Evolutionary conservation across 2,329 filamentous ascomycete genomes (phyloP).

Genomic region (Talaromyces sp.): DNA sequence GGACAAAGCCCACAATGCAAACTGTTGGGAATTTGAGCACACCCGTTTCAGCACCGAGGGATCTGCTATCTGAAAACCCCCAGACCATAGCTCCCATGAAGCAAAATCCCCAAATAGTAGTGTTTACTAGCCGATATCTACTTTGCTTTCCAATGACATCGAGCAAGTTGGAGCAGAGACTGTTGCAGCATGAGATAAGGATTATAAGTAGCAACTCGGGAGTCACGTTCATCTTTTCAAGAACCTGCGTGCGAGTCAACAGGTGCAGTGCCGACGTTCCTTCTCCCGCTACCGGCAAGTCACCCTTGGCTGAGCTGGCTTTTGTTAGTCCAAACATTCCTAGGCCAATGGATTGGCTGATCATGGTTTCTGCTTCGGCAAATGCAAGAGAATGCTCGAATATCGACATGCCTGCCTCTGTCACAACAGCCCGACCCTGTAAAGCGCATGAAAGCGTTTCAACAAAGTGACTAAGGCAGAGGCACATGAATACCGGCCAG

Average conservation of each 20-base stretch:
- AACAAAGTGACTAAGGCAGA: constrained; percentile 74
- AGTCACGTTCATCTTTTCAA: constrained; percentile 78
- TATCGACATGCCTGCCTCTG: constrained; percentile 91
- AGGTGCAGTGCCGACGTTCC: constrained; percentile 32
- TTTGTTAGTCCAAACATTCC: constrained; percentile 56
- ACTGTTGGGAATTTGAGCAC: constrained; percentile 87
- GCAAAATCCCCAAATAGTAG: constrained; percentile 81
- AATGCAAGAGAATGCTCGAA: constrained; percentile 96
- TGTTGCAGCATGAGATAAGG: constrained; percentile 83
- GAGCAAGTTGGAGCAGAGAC: constrained; percentile 76
- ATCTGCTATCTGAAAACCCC: constrained; percentile 56
- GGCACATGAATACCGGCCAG: constrained; percentile 47
- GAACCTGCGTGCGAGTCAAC: constrained; percentile 51
- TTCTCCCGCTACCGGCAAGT: constrained; percentile 36
- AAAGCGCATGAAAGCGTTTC: constrained; percentile 85
- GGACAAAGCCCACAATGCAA: constrained; percentile 90
- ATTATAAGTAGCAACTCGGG: constrained; percentile 84
- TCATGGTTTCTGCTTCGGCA: constrained; percentile 86
- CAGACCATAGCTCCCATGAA: constrained; percentile 84
- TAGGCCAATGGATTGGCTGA: constrained; percentile 73
- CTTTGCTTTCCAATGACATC: constrained; percentile 77
- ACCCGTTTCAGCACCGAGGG: constrained; percentile 48
- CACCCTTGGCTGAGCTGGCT: constrained; percentile 38
- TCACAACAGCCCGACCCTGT: constrained; percentile 72
- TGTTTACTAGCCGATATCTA: constrained; percentile 76